Evolutionary conservation across 2,329 filamentous ascomycete genomes (phyloP).

Genomic region (Sarocladiaceae sp.): DNA sequence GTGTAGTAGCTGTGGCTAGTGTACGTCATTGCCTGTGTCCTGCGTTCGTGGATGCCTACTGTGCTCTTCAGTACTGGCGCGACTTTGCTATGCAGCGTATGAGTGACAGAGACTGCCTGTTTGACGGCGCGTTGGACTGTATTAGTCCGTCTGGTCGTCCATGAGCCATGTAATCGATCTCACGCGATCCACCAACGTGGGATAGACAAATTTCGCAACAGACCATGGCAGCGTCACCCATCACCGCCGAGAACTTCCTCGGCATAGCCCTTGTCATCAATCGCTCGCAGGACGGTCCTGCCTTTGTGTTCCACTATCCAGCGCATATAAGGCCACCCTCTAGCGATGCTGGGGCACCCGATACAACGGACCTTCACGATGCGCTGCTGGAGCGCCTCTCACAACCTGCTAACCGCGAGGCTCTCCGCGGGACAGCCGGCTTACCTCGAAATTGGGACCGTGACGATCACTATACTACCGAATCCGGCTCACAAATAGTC

Average conservation of each 20-base stretch:
- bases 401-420: slow-evolving; percentile 27
- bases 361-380: slow-evolving; percentile 44
- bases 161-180: neutral
- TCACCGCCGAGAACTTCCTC: slow-evolving; percentile 54
- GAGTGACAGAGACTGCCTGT: no score
- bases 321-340: slow-evolving; percentile 37
- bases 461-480: slow-evolving; percentile 52
- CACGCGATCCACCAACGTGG: neutral
- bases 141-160: neutral
- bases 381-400: slow-evolving; percentile 43
- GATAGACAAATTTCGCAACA: neutral
- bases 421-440: slow-evolving; percentile 15
- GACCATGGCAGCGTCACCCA: slow-evolving; percentile 40
- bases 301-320: slow-evolving; percentile 87
- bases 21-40: neutral
- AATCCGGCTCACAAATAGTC: slow-evolving; percentile 53
- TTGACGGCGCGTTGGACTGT: neutral
- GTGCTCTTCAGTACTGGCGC: no score
- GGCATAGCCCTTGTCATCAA: slow-evolving; percentile 72
- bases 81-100: no score
- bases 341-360: slow-evolving; percentile 28
- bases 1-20: neutral
- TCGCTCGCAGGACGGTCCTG: slow-evolving; percentile 72
- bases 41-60: no score
- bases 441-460: slow-evolving; percentile 43